Conservation (phyloP, 495 filamentous ascomycete genomes). For the Penicillium tannophilum region DNA sequence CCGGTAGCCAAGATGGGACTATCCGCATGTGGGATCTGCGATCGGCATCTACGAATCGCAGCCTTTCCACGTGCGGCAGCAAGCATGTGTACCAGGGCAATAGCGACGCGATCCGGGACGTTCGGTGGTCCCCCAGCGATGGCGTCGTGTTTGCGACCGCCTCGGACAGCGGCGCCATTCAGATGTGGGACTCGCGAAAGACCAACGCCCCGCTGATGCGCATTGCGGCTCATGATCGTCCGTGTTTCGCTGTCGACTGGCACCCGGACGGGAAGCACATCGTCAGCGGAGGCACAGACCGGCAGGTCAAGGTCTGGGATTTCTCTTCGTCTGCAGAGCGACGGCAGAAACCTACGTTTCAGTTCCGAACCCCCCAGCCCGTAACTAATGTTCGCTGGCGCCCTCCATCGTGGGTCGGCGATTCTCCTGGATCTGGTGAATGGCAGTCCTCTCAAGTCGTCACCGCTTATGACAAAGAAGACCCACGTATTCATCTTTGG, state of each 20-base stretch:
- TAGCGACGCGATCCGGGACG: constrained; percentile 79
- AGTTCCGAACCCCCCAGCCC: constrained; percentile 63
- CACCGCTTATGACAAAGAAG: constrained; percentile 66
- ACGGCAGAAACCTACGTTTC: constrained; percentile 71
- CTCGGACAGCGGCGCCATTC: constrained; percentile 80
- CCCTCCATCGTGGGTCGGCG: constrained; percentile 72
- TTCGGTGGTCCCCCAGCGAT: constrained; percentile 86
- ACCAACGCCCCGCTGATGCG: constrained; percentile 61
- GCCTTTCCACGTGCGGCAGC: constrained; percentile 56
- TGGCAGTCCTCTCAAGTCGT: constrained; percentile 70
- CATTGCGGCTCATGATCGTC: constrained; percentile 81
- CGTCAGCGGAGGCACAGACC: constrained; percentile 80
- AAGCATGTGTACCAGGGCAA: constrained; percentile 61
- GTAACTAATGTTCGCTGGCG: constrained; percentile 84
- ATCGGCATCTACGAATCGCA: constrained; percentile 49
- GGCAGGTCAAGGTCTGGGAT: constrained; percentile 90
- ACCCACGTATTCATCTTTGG: constrained; percentile 82
- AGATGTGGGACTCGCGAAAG: constrained; percentile 70
- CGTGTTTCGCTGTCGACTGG: constrained; percentile 87
- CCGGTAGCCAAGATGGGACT: constrained; percentile 89
- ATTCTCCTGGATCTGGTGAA: constrained; percentile 62
- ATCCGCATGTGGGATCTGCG: constrained; percentile 81
- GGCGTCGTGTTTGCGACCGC: constrained; percentile 85
- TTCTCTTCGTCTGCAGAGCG: constrained; percentile 74
- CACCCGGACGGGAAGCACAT: constrained; percentile 93